Conservation (phyloP, 2,329 filamentous ascomycete species). For the Fusarium torreyae region DNA sequence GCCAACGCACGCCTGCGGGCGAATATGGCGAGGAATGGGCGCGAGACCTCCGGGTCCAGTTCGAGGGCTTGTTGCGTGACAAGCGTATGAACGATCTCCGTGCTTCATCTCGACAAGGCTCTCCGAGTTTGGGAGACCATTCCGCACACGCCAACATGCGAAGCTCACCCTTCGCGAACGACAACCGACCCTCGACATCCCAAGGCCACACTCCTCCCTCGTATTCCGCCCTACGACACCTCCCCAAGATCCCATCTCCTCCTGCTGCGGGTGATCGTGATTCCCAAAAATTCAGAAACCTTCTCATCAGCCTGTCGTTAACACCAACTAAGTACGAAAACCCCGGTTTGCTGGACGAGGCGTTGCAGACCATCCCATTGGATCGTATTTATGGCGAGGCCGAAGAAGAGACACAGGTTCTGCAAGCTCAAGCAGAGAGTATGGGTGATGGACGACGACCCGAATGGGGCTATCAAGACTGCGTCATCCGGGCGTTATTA, state of each 20-base stretch:
- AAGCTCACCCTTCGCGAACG: constrained; percentile 56
- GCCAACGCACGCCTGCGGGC: constrained; percentile 55
- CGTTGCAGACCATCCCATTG: constrained; percentile 86
- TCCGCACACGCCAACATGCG: constrained; percentile 66
- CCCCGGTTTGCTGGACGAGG: constrained; percentile 93
- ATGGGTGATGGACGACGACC: constrained; percentile 84
- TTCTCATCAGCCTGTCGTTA: constrained; percentile 86
- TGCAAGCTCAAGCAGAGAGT: constrained; percentile 89
- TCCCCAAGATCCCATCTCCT: constrained; percentile 76
- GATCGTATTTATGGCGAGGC: constrained; percentile 94
- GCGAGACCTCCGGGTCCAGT: constrained; percentile 83
- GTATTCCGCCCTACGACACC: constrained; percentile 65
- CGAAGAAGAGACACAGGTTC: constrained; percentile 91
- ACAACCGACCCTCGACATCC: constrained; percentile 64
- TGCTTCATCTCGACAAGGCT: constrained; percentile 67
- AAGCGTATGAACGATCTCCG: constrained; percentile 87
- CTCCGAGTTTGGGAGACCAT: constrained; percentile 67
- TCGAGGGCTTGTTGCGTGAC: constrained; percentile 88
- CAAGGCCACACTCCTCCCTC: constrained; percentile 61
- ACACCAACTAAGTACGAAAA: constrained; percentile 97
- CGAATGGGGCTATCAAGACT: constrained; percentile 98
- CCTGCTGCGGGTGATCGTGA: constrained; percentile 76
- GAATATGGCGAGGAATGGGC: constrained; percentile 81
- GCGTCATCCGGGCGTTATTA: constrained; percentile 89
- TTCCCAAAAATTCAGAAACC: constrained; percentile 83